Conservation (phyloP, 139 green algal species). For the Closterium sp. region DNA sequence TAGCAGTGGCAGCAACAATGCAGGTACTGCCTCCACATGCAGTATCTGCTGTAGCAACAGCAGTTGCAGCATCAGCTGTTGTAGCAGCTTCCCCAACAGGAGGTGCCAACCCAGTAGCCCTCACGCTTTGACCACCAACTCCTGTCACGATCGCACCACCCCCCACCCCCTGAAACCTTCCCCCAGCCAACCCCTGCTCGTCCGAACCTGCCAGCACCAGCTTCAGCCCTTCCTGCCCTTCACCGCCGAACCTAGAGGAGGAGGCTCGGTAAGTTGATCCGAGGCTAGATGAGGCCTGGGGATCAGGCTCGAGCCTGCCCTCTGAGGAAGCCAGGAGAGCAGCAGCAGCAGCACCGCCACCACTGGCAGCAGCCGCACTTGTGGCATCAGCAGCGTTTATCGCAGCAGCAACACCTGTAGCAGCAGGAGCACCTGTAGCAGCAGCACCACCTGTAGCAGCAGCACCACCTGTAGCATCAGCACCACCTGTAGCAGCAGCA, state of each 20-base stretch:
- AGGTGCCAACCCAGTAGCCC: neutral
- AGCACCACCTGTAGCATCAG: neutral
- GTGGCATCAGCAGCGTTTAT: neutral
- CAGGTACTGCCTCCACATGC: too few species aligned
- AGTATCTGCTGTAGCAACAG: too few species aligned
- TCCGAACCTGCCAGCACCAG: neutral
- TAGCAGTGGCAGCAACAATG: too few species aligned
- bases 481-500: neutral
- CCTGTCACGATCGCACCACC: neutral
- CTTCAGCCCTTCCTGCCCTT: neutral
- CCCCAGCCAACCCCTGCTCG: neutral
- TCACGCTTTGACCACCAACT: neutral
- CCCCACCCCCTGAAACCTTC: neutral
- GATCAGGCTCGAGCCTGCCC: neutral
- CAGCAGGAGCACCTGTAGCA: neutral
- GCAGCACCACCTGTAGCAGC: neutral
- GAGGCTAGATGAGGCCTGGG: neutral
- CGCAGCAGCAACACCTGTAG: neutral
- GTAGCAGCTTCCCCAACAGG: neutral
- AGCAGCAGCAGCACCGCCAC: neutral
- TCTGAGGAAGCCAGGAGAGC: neutral
- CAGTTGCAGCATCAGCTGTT: too few species aligned
- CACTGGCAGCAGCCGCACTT: neutral
- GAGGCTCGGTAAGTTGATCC: neutral
- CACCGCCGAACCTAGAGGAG: neutral